phyloP scores from a whole-genome alignment of 2,329 filamentous ascomycete genomes.

The Aspergillus latus region DNA sequence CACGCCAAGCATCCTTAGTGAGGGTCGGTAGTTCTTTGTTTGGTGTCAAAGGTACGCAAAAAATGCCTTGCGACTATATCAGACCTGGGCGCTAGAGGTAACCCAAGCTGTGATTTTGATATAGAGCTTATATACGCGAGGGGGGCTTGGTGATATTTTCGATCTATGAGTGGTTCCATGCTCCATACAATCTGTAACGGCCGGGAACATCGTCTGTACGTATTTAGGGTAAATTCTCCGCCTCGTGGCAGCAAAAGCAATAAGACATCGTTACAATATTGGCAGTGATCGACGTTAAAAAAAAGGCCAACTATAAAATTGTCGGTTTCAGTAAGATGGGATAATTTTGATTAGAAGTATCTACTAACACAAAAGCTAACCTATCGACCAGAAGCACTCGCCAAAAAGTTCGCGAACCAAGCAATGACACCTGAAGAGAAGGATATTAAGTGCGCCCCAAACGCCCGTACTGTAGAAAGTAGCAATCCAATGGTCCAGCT shows the following conservation, averaged over 20 bases:
- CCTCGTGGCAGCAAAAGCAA: not conserved
- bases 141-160: too few relatives aligned
- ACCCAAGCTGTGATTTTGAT: too few relatives aligned
- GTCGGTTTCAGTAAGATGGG: not conserved
- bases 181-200: too few relatives aligned
- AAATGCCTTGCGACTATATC: too few relatives aligned
- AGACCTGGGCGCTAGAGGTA: too few relatives aligned
- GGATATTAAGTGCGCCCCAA: slow-evolving; percentile 1
- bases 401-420: slow-evolving; percentile 11
- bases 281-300: not conserved
- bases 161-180: too few relatives aligned
- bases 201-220: not conserved
- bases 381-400: slow-evolving; percentile 17
- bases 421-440: slow-evolving; percentile 13
- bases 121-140: too few relatives aligned
- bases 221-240: not conserved
- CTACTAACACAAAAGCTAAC: slow-evolving; percentile 12
- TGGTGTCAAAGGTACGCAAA: not conserved
- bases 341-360: slow-evolving; percentile 7
- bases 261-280: not conserved
- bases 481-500: slow-evolving; percentile 8
- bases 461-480: slow-evolving; percentile 7
- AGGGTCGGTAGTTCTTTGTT: not conserved
- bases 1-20: not conserved
- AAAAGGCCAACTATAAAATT: not conserved